Percentiles rank a stretch among this genome's conserved stretches.
These are phyloP conservation scores for Helichrysum umbraculigerum DNA, from an alignment of 129 eudicot species.

Conservation along the genomic window DNA sequence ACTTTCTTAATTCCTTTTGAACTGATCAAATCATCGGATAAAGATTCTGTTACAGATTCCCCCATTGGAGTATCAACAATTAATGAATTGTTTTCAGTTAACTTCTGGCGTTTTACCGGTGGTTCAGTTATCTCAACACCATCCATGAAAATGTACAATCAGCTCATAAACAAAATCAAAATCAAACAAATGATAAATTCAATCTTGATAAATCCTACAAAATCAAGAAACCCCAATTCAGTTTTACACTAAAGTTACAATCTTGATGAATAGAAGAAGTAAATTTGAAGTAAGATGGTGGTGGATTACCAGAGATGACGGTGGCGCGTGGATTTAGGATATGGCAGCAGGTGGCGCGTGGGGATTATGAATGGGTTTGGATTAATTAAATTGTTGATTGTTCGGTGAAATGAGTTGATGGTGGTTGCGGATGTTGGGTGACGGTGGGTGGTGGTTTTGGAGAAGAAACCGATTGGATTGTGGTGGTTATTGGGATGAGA, in stretches of 20 bases:
- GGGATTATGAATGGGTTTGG: not conserved
- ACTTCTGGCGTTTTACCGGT: slow-evolving; percentile 71
- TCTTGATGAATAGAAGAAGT: not conserved
- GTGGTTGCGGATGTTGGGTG: slow-evolving; percentile 12
- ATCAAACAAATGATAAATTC: slow-evolving; percentile 34
- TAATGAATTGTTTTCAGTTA: slow-evolving; percentile 29
- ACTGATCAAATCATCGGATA: slow-evolving; percentile 52
- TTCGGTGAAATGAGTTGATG: not conserved
- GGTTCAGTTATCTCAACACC: slow-evolving; percentile 57
- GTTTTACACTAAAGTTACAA: not conserved
- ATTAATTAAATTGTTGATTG: not conserved
- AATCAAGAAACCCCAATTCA: slow-evolving; percentile 10
- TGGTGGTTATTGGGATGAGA: slow-evolving; percentile 10
- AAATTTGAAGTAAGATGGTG: not conserved
- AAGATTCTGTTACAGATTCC: slow-evolving; percentile 36
- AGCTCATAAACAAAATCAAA: slow-evolving; percentile 72
- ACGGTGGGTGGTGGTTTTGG: slow-evolving; percentile 18
- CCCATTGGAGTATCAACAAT: slow-evolving; percentile 57
- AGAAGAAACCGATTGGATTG: slow-evolving; percentile 17
- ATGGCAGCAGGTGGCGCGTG: not conserved
- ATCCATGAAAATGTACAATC: slow-evolving; percentile 9
- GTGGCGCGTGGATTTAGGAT: slow-evolving; percentile 1
- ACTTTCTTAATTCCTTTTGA: slow-evolving; percentile 55
- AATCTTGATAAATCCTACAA: not conserved
- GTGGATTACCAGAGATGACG: slow-evolving; percentile 15